Percentiles rank a stretch among this genome's conserved stretches.
Conservation (phyloP, 1,284 basidiomycete genomes). For the Malassezia cuniculi region DNA sequence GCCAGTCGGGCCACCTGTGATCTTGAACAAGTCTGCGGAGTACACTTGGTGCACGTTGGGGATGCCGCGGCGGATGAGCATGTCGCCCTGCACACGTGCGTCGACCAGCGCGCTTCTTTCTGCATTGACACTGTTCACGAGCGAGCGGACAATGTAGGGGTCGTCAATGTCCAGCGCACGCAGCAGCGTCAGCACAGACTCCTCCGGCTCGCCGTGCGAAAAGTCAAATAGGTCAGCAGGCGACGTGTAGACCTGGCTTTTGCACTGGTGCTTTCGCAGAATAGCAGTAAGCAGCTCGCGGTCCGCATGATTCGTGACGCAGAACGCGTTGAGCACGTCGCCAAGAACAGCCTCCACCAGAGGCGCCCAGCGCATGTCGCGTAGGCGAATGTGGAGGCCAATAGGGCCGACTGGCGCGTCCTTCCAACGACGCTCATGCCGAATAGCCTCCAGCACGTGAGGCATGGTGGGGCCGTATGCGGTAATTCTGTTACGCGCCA, state of each 20-base stretch:
- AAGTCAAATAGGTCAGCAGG: slow-evolving; percentile 49
- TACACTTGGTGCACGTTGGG: slow-evolving; percentile 38
- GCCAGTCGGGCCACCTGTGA: slow-evolving; percentile 22
- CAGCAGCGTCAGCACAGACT: slow-evolving; percentile 59
- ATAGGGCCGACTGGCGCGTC: slow-evolving; percentile 51
- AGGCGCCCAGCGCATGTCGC: slow-evolving; percentile 58
- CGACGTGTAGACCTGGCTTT: slow-evolving; percentile 26
- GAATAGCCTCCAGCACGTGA: slow-evolving; percentile 45
- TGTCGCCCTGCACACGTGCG: slow-evolving; percentile 29
- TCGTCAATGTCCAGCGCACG: slow-evolving; percentile 73
- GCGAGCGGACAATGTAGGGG: slow-evolving; percentile 61
- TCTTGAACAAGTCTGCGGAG: slow-evolving; percentile 33
- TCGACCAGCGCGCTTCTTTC: slow-evolving; percentile 60
- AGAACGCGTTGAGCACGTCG: slow-evolving; percentile 58
- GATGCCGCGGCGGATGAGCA: slow-evolving; percentile 35
- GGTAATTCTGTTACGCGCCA: slow-evolving; percentile 20
- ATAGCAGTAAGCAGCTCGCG: slow-evolving; percentile 54
- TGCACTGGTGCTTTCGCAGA: slow-evolving; percentile 45
- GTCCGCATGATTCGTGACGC: slow-evolving; percentile 64
- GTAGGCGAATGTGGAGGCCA: slow-evolving; percentile 74
- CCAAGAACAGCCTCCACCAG: slow-evolving; percentile 60
- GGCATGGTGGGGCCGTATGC: slow-evolving; percentile 32
- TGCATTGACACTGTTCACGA: slow-evolving; percentile 63
- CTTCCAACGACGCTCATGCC: slow-evolving; percentile 49
- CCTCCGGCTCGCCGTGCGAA: slow-evolving; percentile 51